phyloP scores from a whole-genome alignment of 2,329 filamentous ascomycete species.

The Cercospora sp. region DNA sequence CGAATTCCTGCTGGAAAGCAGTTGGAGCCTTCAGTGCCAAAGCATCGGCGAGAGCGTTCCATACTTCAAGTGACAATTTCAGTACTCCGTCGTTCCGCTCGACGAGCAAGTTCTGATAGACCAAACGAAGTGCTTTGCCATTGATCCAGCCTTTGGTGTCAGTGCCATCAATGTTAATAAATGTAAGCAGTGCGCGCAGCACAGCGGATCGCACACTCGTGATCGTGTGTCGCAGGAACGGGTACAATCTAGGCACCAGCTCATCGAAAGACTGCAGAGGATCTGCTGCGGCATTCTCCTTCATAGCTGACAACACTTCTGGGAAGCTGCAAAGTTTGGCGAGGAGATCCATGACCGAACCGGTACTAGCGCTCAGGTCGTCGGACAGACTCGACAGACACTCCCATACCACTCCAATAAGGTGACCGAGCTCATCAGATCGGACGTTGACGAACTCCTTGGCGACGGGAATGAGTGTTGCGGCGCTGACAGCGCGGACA shows the following conservation, averaged over 20 bases:
- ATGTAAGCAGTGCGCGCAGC: conserved; percentile 86
- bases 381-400: conserved; percentile 96
- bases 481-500: conserved; percentile 92
- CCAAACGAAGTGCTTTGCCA: conserved; percentile 79
- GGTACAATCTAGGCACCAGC: conserved; percentile 89
- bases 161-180: conserved; percentile 80
- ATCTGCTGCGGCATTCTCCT: conserved; percentile 77
- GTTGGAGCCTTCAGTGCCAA: conserved; percentile 62
- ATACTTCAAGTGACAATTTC: conserved; percentile 80
- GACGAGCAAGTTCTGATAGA: conserved; percentile 94
- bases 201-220: conserved; percentile 93
- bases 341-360: conserved; percentile 96
- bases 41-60: conserved; percentile 72
- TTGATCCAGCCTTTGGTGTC: conserved; percentile 87
- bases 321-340: conserved; percentile 95
- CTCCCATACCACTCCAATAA: conserved; percentile 96
- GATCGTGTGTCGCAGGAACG: conserved; percentile 95
- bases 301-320: conserved; percentile 91
- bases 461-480: conserved; percentile 94
- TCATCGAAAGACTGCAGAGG: conserved; percentile 87
- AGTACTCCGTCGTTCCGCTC: conserved; percentile 85
- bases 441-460: conserved; percentile 90
- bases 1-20: conserved; percentile 71
- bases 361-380: conserved; percentile 94
- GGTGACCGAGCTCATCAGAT: conserved; percentile 70